These are phyloP conservation scores for Phytophthora uliginosa DNA, from an alignment of 352 stramenopile species.

Conservation along the genomic window DNA sequence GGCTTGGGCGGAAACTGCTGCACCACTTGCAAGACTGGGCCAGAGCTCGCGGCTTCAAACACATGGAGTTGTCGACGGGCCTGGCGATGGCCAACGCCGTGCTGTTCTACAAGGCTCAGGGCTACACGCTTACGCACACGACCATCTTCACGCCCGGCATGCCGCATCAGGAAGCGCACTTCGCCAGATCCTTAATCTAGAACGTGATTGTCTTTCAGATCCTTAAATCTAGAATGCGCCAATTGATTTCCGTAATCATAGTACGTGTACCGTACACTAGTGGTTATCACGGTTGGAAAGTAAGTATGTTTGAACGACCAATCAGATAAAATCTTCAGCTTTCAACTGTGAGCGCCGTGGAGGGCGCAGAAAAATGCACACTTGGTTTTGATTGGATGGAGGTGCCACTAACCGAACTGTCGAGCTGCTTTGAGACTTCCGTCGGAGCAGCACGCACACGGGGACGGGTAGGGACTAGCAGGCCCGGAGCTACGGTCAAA, in stretches of 20 bases:
- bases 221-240: background rate
- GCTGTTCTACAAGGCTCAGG: slow-evolving; percentile 42
- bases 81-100: slow-evolving; percentile 30
- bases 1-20: slow-evolving; percentile 39
- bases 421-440: no score
- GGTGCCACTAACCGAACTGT: no score
- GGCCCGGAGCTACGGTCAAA: no score
- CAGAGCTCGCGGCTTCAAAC: slow-evolving; percentile 19
- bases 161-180: slow-evolving; percentile 31
- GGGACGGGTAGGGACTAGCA: no score
- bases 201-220: background rate
- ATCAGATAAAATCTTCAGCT: no score
- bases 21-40: slow-evolving; percentile 45
- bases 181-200: slow-evolving; percentile 20
- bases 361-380: no score
- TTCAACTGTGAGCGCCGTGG: no score
- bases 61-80: slow-evolving; percentile 43
- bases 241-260: slow-evolving; percentile 1
- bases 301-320: no score
- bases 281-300: no score
- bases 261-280: background rate
- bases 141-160: slow-evolving; percentile 31
- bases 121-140: slow-evolving; percentile 39
- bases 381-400: no score
- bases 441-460: no score